Evolutionary conservation across 495 filamentous ascomycete species (phyloP).

Genomic region (Podospora pseudopauciseta): DNA sequence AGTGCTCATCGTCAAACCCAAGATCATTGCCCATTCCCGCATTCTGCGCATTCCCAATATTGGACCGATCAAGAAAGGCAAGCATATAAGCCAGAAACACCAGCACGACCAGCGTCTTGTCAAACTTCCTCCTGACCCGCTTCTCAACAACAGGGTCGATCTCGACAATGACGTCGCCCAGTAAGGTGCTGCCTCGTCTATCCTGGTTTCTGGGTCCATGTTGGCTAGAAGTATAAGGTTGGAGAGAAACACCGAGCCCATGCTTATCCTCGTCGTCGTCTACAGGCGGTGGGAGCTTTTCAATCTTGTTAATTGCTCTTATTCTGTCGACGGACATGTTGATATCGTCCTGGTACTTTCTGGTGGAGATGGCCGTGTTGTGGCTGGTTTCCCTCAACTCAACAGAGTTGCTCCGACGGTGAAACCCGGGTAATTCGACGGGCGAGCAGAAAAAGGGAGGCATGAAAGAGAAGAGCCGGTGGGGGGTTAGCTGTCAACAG

Average conservation of each 20-base stretch:
- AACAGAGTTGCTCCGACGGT: background rate
- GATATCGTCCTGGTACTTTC: background rate
- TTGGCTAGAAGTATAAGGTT: background rate
- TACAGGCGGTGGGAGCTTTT: background rate
- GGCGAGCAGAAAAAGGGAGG: background rate
- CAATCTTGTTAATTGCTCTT: background rate
- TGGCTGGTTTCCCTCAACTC: background rate
- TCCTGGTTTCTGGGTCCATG: background rate
- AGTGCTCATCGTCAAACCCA: constrained; percentile 40
- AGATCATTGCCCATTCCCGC: constrained; percentile 46
- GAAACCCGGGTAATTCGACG: background rate
- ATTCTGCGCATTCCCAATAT: constrained; percentile 64
- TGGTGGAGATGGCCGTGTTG: background rate
- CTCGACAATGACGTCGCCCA: background rate
- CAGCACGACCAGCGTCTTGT: background rate
- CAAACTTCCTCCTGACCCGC: background rate
- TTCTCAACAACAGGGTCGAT: background rate
- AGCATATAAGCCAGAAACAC: constrained; percentile 36
- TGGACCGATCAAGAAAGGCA: constrained; percentile 65
- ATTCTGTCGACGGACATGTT: background rate
- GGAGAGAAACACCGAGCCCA: background rate
- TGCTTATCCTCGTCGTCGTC: background rate
- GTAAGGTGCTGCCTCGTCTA: background rate
- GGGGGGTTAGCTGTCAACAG: background rate
- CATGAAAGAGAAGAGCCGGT: background rate